A percentile compares a stretch with the other conserved stretches of the same genome.
phyloP scores from a whole-genome alignment of 495 filamentous ascomycete species.

The Paragyromitra xinjiangensis region DNA sequence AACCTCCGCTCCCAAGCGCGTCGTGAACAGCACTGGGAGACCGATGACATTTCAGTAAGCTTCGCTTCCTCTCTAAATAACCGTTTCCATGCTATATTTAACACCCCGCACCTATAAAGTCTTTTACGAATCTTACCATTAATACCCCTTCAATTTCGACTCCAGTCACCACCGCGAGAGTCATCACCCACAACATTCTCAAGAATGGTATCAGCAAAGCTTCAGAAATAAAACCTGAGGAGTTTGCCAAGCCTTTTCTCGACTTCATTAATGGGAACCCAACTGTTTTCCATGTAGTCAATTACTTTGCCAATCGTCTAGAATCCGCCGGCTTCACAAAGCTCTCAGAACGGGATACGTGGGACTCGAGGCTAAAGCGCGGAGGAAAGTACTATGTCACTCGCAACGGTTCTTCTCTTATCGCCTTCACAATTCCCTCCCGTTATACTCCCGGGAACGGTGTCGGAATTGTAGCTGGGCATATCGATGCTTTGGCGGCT shows the following conservation, averaged over 20 bases:
- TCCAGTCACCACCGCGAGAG: not conserved
- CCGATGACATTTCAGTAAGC: constrained; percentile 32
- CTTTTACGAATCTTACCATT: constrained; percentile 14
- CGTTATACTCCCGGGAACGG: constrained; percentile 88
- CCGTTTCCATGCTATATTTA: not conserved
- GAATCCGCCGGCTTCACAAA: constrained; percentile 74
- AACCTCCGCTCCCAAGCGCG: constrained; percentile 29
- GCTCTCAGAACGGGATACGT: constrained; percentile 80
- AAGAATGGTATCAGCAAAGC: constrained; percentile 27
- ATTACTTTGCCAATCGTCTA: constrained; percentile 76
- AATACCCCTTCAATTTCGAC: not conserved
- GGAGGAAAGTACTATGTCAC: constrained; percentile 90
- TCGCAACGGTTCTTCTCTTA: constrained; percentile 84
- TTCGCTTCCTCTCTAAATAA: not conserved
- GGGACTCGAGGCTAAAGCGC: constrained; percentile 75
- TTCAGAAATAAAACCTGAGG: constrained; percentile 55
- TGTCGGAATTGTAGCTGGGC: constrained; percentile 79
- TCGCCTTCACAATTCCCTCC: constrained; percentile 85
- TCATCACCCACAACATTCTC: not conserved
- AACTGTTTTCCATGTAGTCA: constrained; percentile 89
- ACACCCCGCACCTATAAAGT: constrained; percentile 8
- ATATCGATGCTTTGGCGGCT: constrained; percentile 90
- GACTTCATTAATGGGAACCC: constrained; percentile 89
- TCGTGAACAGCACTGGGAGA: constrained; percentile 31
- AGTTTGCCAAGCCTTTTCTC: constrained; percentile 83